Conservation (phyloP, 805 yeast genomes). For the Hanseniaspora meyeri region DNA sequence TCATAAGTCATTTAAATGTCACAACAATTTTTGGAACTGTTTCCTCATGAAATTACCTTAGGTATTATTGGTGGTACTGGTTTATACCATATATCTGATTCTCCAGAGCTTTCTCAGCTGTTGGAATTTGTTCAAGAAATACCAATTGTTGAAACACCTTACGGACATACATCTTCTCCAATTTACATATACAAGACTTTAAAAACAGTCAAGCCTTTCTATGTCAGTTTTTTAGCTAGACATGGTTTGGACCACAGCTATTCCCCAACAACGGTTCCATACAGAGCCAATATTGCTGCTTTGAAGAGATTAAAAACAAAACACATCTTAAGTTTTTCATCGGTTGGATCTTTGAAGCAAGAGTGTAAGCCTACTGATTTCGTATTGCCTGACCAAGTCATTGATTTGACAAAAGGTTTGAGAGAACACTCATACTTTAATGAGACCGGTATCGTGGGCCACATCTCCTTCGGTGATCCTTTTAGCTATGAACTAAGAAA, state of each 20-base stretch:
- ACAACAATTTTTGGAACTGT: background rate
- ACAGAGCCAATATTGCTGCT: conserved; percentile 91
- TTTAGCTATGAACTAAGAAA: conserved; percentile 65
- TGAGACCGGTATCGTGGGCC: conserved; percentile 89
- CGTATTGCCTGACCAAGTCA: conserved; percentile 90
- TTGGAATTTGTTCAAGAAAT: conserved; percentile 76
- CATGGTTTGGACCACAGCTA: conserved; percentile 86
- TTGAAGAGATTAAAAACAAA: conserved; percentile 76
- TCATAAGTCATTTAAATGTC: background rate
- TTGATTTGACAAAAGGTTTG: conserved; percentile 93
- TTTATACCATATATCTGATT: conserved; percentile 68
- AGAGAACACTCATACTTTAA: conserved; percentile 75
- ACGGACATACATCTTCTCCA: conserved; percentile 94
- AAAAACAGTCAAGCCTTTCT: conserved; percentile 31
- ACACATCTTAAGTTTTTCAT: conserved; percentile 82
- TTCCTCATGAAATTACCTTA: conserved; percentile 38
- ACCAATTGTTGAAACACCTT: conserved; percentile 70
- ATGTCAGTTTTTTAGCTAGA: conserved; percentile 87
- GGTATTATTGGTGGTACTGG: conserved; percentile 98
- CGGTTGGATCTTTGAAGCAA: conserved; percentile 87
- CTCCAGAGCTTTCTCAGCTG: background rate
- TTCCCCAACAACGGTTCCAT: conserved; percentile 85
- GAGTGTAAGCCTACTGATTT: conserved; percentile 90
- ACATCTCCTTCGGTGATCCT: conserved; percentile 95
- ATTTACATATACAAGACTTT: conserved; percentile 74